A percentile compares a stretch with the other conserved stretches of the same genome.
These are phyloP conservation scores for Sarcodon aspratus DNA, from an alignment of 768 basidiomycete species.

Conservation along the genomic window DNA sequence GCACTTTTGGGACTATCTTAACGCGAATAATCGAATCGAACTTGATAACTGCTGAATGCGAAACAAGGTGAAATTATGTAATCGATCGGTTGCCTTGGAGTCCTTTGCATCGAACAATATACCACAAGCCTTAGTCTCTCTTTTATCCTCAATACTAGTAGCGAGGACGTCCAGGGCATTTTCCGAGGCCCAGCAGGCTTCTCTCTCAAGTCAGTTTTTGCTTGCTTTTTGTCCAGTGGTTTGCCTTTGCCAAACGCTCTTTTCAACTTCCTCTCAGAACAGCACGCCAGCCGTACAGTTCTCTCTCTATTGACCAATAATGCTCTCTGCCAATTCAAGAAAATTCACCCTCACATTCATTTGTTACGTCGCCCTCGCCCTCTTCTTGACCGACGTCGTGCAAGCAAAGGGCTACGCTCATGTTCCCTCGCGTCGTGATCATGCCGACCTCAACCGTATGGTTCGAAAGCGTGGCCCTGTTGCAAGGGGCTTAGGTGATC, in stretches of 20 bases:
- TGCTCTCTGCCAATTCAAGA: slow-evolving; percentile 35
- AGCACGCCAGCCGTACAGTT: background rate
- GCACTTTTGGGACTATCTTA: no score
- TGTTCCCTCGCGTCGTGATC: slow-evolving; percentile 36
- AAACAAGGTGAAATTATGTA: no score
- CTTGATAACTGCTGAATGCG: no score
- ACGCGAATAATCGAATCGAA: no score
- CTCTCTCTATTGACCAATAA: slow-evolving; percentile 18
- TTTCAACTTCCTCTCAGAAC: background rate
- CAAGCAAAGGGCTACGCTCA: slow-evolving; percentile 30
- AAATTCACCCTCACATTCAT: slow-evolving; percentile 51
- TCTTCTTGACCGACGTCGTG: slow-evolving; percentile 33
- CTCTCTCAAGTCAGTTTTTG: no score
- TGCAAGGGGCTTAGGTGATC: slow-evolving; percentile 2
- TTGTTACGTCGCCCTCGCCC: slow-evolving; percentile 43
- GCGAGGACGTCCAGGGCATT: no score
- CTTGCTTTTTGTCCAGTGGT: no score
- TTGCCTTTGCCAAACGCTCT: background rate
- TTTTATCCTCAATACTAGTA: background rate
- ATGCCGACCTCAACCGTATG: slow-evolving; percentile 50
- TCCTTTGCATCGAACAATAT: no score
- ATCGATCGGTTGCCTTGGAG: no score
- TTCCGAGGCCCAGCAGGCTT: no score
- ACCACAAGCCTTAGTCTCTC: background rate
- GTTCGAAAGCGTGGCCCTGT: slow-evolving; percentile 50